These are phyloP conservation scores for Mycena filopes DNA, from an alignment of 768 basidiomycete species.

Conservation along the genomic window DNA sequence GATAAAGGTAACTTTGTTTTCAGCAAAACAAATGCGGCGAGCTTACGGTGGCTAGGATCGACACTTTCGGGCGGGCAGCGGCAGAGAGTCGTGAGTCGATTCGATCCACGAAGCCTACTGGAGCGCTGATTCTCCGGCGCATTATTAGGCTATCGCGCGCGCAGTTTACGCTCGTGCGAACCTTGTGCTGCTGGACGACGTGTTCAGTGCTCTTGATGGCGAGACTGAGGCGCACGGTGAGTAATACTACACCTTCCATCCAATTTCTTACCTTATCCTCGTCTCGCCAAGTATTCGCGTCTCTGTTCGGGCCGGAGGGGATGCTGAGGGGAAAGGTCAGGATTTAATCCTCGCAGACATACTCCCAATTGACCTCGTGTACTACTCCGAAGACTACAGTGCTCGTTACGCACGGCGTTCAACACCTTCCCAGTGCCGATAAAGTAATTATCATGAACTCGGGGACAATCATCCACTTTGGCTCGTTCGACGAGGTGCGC, in stretches of 20 bases:
- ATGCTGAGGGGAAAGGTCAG: slow-evolving; percentile 25
- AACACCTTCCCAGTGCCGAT: slow-evolving; percentile 27
- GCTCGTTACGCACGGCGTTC: slow-evolving; percentile 27
- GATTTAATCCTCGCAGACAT: neutral
- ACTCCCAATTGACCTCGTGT: neutral
- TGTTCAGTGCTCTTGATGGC: slow-evolving; percentile 28
- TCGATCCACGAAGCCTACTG: neutral
- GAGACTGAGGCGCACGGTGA: slow-evolving; percentile 25
- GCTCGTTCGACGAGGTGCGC: slow-evolving; percentile 23
- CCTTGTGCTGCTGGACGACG: slow-evolving; percentile 24
- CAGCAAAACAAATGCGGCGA: neutral
- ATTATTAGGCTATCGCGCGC: slow-evolving; percentile 23
- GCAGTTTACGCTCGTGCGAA: slow-evolving; percentile 26
- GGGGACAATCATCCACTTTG: slow-evolving; percentile 22
- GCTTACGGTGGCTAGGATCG: neutral
- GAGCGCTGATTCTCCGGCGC: neutral
- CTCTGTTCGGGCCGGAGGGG: slow-evolving; percentile 23
- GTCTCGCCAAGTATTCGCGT: slow-evolving; percentile 18
- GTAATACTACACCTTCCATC: neutral
- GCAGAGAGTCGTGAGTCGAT: slow-evolving; percentile 12
- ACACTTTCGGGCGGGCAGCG: slow-evolving; percentile 27
- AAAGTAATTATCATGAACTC: slow-evolving; percentile 26
- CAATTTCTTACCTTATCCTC: neutral
- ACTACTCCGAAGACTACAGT: slow-evolving; percentile 19
- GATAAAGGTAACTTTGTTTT: slow-evolving; percentile 10